Percentiles rank a stretch among this genome's conserved stretches.
Conservation (phyloP, 2,329 filamentous ascomycete genomes). For the Penicillium sp. region DNA sequence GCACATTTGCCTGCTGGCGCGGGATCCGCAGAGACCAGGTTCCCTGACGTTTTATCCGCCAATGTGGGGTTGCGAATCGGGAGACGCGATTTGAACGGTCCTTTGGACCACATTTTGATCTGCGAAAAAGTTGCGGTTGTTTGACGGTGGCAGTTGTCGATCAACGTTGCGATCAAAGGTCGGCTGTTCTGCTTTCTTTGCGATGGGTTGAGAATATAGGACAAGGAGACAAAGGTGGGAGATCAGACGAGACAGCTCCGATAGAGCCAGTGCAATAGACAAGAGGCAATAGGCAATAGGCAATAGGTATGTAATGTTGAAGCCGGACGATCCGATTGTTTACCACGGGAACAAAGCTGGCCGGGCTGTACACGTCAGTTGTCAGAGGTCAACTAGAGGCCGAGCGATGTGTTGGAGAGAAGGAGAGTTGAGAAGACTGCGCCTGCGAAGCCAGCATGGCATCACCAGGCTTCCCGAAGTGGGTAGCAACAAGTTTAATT, state of each 20-base stretch:
- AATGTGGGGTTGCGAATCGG: conserved; percentile 51
- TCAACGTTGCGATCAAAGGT: not conserved
- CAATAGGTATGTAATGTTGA: conserved; percentile 3
- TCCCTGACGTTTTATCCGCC: conserved; percentile 49
- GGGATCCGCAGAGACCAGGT: conserved; percentile 40
- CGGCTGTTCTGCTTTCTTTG: not conserved
- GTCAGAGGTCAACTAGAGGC: not conserved
- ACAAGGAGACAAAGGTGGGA: not conserved
- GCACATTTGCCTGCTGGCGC: conserved; percentile 30
- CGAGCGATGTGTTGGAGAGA: not conserved
- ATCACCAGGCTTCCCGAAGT: conserved; percentile 11
- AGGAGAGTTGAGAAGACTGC: not conserved
- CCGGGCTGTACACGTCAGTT: not conserved
- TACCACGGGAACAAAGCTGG: conserved; percentile 7
- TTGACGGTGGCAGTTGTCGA: not conserved
- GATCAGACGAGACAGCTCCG: not conserved
- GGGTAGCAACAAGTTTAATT: conserved; percentile 22
- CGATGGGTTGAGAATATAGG: not conserved
- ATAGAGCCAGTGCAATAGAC: not conserved
- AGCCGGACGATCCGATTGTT: not conserved
- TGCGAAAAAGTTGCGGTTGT: not conserved
- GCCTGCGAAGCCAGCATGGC: conserved; percentile 15
- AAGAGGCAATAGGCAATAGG: not conserved
- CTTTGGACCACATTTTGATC: conserved; percentile 58
- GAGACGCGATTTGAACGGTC: conserved; percentile 48